Evolutionary conservation across 768 basidiomycete species (phyloP), one percentile per base, ranked within the genome.

Genomic region (Suillus decipiens): DNA sequence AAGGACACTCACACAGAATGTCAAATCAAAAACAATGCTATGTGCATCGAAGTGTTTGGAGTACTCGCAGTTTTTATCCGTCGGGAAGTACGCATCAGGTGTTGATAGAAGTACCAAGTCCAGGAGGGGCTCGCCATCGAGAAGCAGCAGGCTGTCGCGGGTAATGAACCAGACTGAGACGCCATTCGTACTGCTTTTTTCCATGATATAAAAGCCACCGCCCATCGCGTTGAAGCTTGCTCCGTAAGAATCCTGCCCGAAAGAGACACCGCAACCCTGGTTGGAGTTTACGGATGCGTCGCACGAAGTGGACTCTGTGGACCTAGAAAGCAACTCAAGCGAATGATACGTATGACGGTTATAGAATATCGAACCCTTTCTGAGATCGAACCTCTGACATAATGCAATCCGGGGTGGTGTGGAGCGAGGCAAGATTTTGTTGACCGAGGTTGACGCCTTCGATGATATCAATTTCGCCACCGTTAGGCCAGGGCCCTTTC

Each of bases 121-220:
- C 37, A 36, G 4, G 12, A 24, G 11, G 24, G 47, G 43, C 34
- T 63, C 34, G n/a, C 15, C 22, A 39, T 37, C 47, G 24, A 24
- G 45, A 42, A 47, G 22, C 17, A 28, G 47, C 8, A 88, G 87
- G 69, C 77, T 65, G 45, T 86, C 76, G 14, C 82, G 69, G 84
- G 85, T 88, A 71, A 86, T 8, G 42, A 64, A 89, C 84, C 86
- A 92, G 36, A 89, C 71, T 59, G 77, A 80, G 45, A 90, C 77
- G 28, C 86, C 85, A 3, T 72, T 74, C 0, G 63, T 45, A 10
- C 55, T 61, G 31, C 79, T 76, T 45, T 82, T 80, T 63, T 76
- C 69, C 79, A 87, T 77, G 55, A 78, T 86, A 70, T 81, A 90
- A 78, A 77, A 87, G 0, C 89, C 90, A 31, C 89, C 90, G 33